Conservation (phyloP, 2,329 filamentous ascomycete species). For the Metarhizium rileyi region DNA sequence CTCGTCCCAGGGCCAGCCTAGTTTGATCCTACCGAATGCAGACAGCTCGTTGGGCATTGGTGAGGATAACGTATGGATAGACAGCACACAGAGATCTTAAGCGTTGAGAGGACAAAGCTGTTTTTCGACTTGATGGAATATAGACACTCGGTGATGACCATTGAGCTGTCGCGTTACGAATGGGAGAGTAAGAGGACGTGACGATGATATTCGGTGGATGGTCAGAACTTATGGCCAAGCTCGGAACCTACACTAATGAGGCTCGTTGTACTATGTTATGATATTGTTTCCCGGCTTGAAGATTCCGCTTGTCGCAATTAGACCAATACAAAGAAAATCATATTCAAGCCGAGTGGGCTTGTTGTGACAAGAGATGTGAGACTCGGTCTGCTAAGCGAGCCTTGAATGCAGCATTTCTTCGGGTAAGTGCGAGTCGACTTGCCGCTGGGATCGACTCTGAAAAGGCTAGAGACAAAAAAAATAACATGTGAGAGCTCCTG, state of each 20-base stretch:
- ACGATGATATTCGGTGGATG: background rate
- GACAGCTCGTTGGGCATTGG: slow-evolving; percentile 29
- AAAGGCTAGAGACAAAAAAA: background rate
- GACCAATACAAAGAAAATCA: background rate
- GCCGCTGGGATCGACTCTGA: too few relatives aligned
- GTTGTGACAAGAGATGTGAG: background rate
- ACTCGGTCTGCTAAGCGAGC: background rate
- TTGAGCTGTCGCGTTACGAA: background rate
- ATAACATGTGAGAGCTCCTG: background rate
- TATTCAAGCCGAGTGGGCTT: background rate
- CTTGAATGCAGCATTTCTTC: background rate
- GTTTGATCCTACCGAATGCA: slow-evolving; percentile 21
- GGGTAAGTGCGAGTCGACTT: background rate
- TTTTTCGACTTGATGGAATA: background rate
- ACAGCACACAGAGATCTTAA: slow-evolving; percentile 10
- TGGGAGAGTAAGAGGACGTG: background rate
- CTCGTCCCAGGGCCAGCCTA: slow-evolving; percentile 10
- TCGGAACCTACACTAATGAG: too few relatives aligned
- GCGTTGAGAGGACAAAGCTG: background rate
- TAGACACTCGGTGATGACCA: background rate
- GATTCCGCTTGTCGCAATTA: background rate
- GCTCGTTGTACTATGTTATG: too few relatives aligned
- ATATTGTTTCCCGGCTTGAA: background rate
- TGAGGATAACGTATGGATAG: slow-evolving; percentile 29
- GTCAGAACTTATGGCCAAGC: background rate